Evolutionary conservation across 176 grass and related monocot genomes (phyloP), one percentile per base, ranked within the genome.

Genomic region (Oryza punctata): DNA sequence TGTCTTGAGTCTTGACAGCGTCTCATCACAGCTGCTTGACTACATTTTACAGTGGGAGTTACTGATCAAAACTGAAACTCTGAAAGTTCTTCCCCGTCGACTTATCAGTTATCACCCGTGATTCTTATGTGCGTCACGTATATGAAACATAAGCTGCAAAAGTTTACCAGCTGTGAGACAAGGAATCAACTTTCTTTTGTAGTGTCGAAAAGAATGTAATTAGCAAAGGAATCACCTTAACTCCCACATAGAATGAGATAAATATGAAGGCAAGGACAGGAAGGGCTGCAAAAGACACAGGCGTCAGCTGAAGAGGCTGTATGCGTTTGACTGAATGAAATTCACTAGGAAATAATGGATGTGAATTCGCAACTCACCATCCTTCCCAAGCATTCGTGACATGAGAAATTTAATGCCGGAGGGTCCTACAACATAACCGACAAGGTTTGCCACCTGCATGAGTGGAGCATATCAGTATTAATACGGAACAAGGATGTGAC

Each of bases 121-220:
- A 70, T 76, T 88, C 84, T 83, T 73, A 27, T 73, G 72, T 23
- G 75, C 83, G 46, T 98, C 90, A 8, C 71, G 78, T 46, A 98
- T 87, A 77, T 98, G 92, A 83, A 94, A 93, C 92, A 98, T 98
- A 77, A 98, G 82, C 95, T 98, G 85, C 76, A 90, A 72, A 81
- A 85, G 41, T 68, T 65, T 26, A 83, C 3, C 38, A 84, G 60
- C 28, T 64, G 69, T 88, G 15, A 81, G 71, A 7, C 87, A 81
- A 69, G 16, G 13, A 35, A 35, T 35, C 30, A 7, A 12, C 27
- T 3, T 21, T 9, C 11, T 38, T 50, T 14, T 78, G 30, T 57
- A 60, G 8, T 32, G 23, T 29, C 33, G 7, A 72, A 72, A 65
- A 45, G 29, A 28, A 72, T 87, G 45, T n/a, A 72, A 61, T 12